Evolutionary conservation across 768 basidiomycete species (phyloP), one percentile per base, ranked within the genome.

Genomic region (Collybiopsis confluens): DNA sequence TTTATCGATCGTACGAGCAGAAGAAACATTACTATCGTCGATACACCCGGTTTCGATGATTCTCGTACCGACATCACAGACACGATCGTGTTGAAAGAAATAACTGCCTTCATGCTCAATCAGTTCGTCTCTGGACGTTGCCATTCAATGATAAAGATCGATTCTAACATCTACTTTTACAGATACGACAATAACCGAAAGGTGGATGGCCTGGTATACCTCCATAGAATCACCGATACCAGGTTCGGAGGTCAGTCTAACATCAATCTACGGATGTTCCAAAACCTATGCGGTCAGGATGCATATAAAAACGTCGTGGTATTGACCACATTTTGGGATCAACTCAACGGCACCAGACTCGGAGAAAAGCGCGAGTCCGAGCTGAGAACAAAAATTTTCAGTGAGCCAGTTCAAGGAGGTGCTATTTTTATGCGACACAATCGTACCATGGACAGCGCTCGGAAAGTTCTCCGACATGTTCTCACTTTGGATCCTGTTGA

Each of bases 311-410:
- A 77, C 55, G 74, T 78, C 38, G 67, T 74, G 36, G 64, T 78
- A 51, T 67, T 72, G 51, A 77, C 77, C 56, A 77, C 69, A 38
- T 75, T 71, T 71, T 77, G 76, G 75, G 68, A 67, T 13, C 64
- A 64, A 50, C 69, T 73, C 51, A 57, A 61, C 56, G 60, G 58
- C 37, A 64, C 60, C 56, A 58, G 58, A 44, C 18, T 64, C 37
- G 73, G 72, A 5, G 64, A 62, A 52, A 58, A 61, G 21, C 67
- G 74, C 15, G 74, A 77, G 55, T 49, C 46, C 0, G 69, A 76
- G 59, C 69, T 77, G 15, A 63, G n/a, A n/a, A 6, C 30, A 5
- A 13, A 13, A 5, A 13, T 33, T 33, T 33, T 33, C 13, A 5
- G 5, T 5, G 6, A 33, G 30, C 30, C 13, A 6, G 30, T 13